These are phyloP conservation scores for Ceratocystis eucalypticola DNA, from an alignment of 2,329 filamentous ascomycete genomes.

Conservation along the genomic window DNA sequence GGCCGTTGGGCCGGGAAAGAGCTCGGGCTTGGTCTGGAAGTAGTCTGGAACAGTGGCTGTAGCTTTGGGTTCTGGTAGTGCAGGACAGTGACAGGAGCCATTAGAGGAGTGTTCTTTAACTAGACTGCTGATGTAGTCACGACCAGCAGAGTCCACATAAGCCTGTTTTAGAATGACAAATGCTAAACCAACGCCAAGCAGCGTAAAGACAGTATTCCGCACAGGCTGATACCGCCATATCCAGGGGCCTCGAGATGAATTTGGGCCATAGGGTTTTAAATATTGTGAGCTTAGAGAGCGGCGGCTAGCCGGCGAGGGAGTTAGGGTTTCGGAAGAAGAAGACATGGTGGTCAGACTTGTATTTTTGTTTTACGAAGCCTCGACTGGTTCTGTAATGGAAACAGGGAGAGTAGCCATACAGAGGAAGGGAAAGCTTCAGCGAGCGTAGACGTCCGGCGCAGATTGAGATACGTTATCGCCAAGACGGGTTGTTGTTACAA, in stretches of 20 bases:
- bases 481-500: neutral
- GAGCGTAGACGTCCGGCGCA: too few relatives aligned
- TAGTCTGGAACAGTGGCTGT: slow-evolving; percentile 43
- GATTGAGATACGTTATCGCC: neutral
- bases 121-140: slow-evolving; percentile 17
- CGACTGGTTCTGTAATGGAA: neutral
- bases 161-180: slow-evolving; percentile 28
- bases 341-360: neutral
- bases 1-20: slow-evolving; percentile 52
- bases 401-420: neutral
- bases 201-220: slow-evolving; percentile 18
- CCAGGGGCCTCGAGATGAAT: neutral
- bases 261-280: neutral
- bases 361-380: neutral
- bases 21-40: slow-evolving; percentile 47
- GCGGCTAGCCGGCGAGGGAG: neutral
- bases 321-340: neutral
- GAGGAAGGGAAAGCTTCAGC: neutral
- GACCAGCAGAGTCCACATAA: slow-evolving; percentile 19
- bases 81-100: slow-evolving; percentile 24
- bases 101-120: slow-evolving; percentile 9
- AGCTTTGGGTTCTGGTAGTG: slow-evolving; percentile 19
- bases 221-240: slow-evolving; percentile 15
- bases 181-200: slow-evolving; percentile 28
- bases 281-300: neutral